These are phyloP conservation scores for Tremellales sp. DNA, from an alignment of 1,284 basidiomycete genomes.

Conservation along the genomic window DNA sequence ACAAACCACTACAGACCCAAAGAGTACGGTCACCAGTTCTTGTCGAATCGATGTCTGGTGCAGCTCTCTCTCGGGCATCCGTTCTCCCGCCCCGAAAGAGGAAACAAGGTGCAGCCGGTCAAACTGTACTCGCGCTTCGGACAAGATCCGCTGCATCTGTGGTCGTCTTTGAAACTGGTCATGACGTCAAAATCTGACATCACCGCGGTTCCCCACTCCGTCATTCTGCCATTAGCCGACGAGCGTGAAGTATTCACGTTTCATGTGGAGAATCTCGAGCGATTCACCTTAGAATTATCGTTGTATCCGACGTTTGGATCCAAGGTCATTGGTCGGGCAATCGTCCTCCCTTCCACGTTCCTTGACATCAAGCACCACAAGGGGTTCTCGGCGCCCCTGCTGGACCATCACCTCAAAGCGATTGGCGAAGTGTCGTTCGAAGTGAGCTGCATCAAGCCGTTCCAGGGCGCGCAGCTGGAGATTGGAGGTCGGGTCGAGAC, in stretches of 20 bases:
- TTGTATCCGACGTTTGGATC: slow-evolving; percentile 98
- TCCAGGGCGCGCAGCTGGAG: slow-evolving; percentile 89
- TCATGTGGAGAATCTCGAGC: slow-evolving; percentile 71
- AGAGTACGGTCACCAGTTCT: slow-evolving; percentile 51
- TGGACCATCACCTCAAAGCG: slow-evolving; percentile 88
- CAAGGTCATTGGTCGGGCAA: slow-evolving; percentile 90
- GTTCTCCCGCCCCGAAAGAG: slow-evolving; percentile 44
- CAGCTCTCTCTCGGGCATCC: slow-evolving; percentile 81
- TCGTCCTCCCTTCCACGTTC: slow-evolving; percentile 77
- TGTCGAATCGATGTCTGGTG: slow-evolving; percentile 82
- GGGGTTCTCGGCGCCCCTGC: slow-evolving; percentile 69
- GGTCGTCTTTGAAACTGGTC: slow-evolving; percentile 85
- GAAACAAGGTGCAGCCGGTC: slow-evolving; percentile 44
- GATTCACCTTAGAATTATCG: slow-evolving; percentile 85
- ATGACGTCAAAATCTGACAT: slow-evolving; percentile 78
- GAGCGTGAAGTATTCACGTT: slow-evolving; percentile 83
- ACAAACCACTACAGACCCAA: slow-evolving; percentile 28
- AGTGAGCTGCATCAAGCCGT: slow-evolving; percentile 81
- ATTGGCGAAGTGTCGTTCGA: slow-evolving; percentile 95
- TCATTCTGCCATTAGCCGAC: slow-evolving; percentile 78
- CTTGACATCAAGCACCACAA: slow-evolving; percentile 55
- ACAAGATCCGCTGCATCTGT: slow-evolving; percentile 46
- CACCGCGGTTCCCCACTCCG: slow-evolving; percentile 78
- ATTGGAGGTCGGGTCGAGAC: slow-evolving; percentile 93
- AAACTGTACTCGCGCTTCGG: slow-evolving; percentile 54